Percentiles rank a stretch among this genome's conserved stretches.
Evolutionary conservation across 2,329 filamentous ascomycete species (phyloP).

Genomic region (Hypoxylon sp.): DNA sequence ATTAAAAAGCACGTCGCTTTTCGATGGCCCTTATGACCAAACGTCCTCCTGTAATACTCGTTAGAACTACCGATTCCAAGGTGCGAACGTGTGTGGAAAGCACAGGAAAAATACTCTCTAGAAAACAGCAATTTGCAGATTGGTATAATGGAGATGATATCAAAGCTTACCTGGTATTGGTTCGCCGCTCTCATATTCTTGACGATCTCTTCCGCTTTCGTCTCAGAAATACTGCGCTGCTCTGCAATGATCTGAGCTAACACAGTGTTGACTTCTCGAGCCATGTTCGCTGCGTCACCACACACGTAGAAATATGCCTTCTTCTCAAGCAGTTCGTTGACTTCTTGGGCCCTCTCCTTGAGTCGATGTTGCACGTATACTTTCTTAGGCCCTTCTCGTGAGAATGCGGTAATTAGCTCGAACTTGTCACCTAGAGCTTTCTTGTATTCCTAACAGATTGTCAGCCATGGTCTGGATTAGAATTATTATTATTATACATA

Average conservation of each 20-base stretch:
- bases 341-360: slow-evolving; percentile 82
- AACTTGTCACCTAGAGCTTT: slow-evolving; percentile 88
- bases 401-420: slow-evolving; percentile 93
- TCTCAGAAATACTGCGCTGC: slow-evolving; percentile 82
- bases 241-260: slow-evolving; percentile 88
- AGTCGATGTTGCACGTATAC: slow-evolving; percentile 97
- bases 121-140: slow-evolving; percentile 11
- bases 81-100: not conserved
- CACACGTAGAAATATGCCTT: slow-evolving; percentile 98
- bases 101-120: slow-evolving; percentile 8
- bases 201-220: slow-evolving; percentile 94
- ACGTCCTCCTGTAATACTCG: slow-evolving; percentile 72
- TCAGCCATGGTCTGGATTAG: slow-evolving; percentile 44
- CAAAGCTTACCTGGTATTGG: slow-evolving; percentile 85
- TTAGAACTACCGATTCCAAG: slow-evolving; percentile 49
- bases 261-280: slow-evolving; percentile 90
- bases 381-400: slow-evolving; percentile 87
- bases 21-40: slow-evolving; percentile 68
- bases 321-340: slow-evolving; percentile 87
- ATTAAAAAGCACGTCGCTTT: slow-evolving; percentile 40
- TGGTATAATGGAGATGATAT: not conserved
- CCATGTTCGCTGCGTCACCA: slow-evolving; percentile 97
- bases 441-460: slow-evolving; percentile 77
- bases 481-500: slow-evolving; percentile 62
- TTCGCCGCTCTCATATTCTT: slow-evolving; percentile 96